Base-by-base conservation (phyloP, 2,329 filamentous ascomycete genomes). In the Penicillium rolfsii region DNA sequence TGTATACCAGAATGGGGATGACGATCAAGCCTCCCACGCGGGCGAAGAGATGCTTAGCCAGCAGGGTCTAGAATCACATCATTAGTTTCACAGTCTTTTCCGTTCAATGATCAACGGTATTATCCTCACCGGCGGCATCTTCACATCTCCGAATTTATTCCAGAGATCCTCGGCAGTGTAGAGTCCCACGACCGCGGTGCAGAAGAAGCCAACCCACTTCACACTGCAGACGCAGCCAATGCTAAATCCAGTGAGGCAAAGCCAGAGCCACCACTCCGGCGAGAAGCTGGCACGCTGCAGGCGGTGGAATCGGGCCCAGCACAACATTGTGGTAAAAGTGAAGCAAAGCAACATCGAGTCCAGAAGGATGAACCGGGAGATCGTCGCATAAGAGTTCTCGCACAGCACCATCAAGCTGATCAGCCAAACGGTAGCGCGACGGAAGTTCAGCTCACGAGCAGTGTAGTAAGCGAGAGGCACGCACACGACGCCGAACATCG, bases 271-370 rank as follows among this genome's bases (percentile, higher is more conserved):
- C 95, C 95, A 99, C 77, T 97, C 91, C 1, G 87, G 83, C 58
- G 92, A 91, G 76, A 98, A 99, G 73, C 91, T 92, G 75, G 91
- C 86, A 74, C 90, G 84, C 73, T 93, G 91, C 70, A 95, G 86
- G 72, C 90, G 89, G 79, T 99, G 95, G 80, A 99, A 98, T 77
- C 93, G 95, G 73, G 93, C 89, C 93, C 94, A 99, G 85, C 94
- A 98, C 71, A 98, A 87, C 64, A 96, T 91, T 5, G 95, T 99
- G 16, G 93, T 93, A 70, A 98, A 95, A n/a, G 96, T 99, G 75
- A 97, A 97, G 82, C 93, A 98, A 41, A 99, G 86, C 55, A 99
- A 86, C 95, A 99, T 99, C 0, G 95, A 98, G 79, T 99, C 95
- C 71, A 99, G 88, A 26, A 99, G 88, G 71, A 99, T 98, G 76